Base-by-base conservation (phyloP, 2,329 filamentous ascomycete genomes). In the Mycosphaerella sp. region DNA sequence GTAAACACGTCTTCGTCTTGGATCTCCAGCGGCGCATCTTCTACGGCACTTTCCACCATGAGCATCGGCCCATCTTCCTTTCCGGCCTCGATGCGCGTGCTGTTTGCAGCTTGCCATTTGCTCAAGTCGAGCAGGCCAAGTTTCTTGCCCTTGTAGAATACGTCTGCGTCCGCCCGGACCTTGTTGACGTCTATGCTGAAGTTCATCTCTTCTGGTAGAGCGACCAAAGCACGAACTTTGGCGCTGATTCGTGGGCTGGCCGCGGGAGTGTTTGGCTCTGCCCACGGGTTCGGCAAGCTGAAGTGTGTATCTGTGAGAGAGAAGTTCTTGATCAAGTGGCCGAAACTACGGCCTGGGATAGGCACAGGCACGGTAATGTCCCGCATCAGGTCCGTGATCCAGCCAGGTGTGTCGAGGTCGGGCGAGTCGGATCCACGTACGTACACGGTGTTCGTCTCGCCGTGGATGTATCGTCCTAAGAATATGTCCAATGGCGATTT, bases 221-320 rank as follows among this genome's bases (percentile, higher is more conserved):
- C 82, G 26, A 95, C 85, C 14, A 91, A 76, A 9, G 91, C 91
- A 56, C 87, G 77, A 44, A 96, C 86, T 17, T 85, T 84, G 2
- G 91, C 91, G 31, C 89, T 95, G 12, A 98, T 84, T 51, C 81
- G 84, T 8, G 91, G 90, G 51, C 86, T 81, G 3, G 86, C 78
- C 48, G 85, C 82, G 0, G 89, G 87, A 9, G 84, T 82, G 54
- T 80, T 81, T 0, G 88, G 87, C 14, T 90, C 83, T 2, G 89
- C 88, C 64, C 85, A 81, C 0, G 88, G 86, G 64, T 90, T 83
- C 0, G 93, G 93, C 44, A 98, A 74, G 46, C 81, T 82, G 69
- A 98, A 95, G 64, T 95, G 83, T 40, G 95, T 89, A 66, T 96
- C 81, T 1, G 84, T 82, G 60, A 97, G 75, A 21, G 89, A 87